A percentile compares a stretch with the other conserved stretches of the same genome.
These are phyloP conservation scores for Rhodofomes roseus DNA, from an alignment of 1,284 basidiomycete species.

Conservation along the genomic window DNA sequence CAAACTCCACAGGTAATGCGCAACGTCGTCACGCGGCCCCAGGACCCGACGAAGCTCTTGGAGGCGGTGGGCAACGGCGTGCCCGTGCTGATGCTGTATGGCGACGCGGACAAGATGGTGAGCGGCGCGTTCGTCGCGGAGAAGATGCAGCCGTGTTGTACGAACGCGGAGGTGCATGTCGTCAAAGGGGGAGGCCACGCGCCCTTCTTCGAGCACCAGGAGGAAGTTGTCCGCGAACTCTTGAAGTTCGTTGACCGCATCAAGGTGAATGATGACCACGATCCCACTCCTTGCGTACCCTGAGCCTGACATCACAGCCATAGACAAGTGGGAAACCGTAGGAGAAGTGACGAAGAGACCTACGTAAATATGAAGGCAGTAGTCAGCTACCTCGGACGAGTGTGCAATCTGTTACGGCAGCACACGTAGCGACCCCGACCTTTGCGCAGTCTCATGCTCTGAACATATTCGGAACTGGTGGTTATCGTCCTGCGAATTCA, in stretches of 20 bases:
- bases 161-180: slow-evolving; percentile 16
- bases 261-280: neutral
- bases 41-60: slow-evolving; percentile 8
- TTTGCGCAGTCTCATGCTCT: no score
- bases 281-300: neutral
- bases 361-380: no score
- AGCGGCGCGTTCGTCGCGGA: slow-evolving; percentile 8
- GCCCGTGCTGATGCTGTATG: slow-evolving; percentile 7
- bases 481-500: no score
- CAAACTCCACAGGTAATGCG: slow-evolving; percentile 13
- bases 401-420: no score
- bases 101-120: slow-evolving; percentile 12
- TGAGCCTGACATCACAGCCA: neutral
- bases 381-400: no score
- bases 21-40: slow-evolving; percentile 4
- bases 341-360: no score
- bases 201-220: slow-evolving; percentile 19
- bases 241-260: slow-evolving; percentile 5
- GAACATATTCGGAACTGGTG: no score
- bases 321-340: neutral
- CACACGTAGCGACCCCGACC: no score
- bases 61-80: slow-evolving; percentile 4
- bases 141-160: slow-evolving; percentile 19
- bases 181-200: slow-evolving; percentile 21
- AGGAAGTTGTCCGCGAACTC: slow-evolving; percentile 19